Base-by-base conservation (phyloP, 495 filamentous ascomycete species). In the Hapsidospora chrysogenum region DNA sequence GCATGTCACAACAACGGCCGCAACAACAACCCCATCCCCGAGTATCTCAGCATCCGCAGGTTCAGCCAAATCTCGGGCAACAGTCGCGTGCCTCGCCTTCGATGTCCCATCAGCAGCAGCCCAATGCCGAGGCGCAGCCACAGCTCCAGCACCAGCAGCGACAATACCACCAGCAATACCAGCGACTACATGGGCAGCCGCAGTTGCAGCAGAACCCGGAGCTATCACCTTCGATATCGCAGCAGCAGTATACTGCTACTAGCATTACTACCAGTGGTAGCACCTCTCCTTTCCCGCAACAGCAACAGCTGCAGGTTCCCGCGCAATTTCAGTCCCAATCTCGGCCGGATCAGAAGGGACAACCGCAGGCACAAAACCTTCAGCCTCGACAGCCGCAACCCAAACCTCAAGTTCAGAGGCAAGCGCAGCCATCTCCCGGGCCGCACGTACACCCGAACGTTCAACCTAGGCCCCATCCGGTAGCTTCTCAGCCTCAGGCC, bases 71-170 rank as follows among this genome's bases (percentile, higher is more conserved):
- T 23, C 40, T 20, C n/a, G 11, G 39, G 21, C 26, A 33, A 15
- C 37, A 25, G 16, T 9, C 19, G 0, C 31, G n/a, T n/a, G n/a
- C n/a, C n/a, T n/a, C n/a, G n/a, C n/a, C n/a, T n/a, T n/a, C n/a
- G n/a, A n/a, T 17, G 8, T 34, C 17, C n/a, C 17, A 9, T 10
- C 4, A 27, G 19, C 38, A 27, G 20, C 2, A 40, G 18, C 21
- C 10, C 17, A 17, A 28, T 5, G n/a, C 10, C n/a, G 19, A 35
- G 26, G 20, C 4, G 17, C 17, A 35, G 3, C 42, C 29, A 13
- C 43, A 47, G 11, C 42, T 42, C 19, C 50, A 43, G 29, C 40
- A 41, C 11, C 45, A 46, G 18, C 44, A 38, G n/a, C 47, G 40
- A 20, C 40, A 39, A 16, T 33, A 34, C 27, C 33, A 40, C 10